Conservation (phyloP, 2,329 filamentous ascomycete genomes). For the Macrophomina phaseolina region DNA sequence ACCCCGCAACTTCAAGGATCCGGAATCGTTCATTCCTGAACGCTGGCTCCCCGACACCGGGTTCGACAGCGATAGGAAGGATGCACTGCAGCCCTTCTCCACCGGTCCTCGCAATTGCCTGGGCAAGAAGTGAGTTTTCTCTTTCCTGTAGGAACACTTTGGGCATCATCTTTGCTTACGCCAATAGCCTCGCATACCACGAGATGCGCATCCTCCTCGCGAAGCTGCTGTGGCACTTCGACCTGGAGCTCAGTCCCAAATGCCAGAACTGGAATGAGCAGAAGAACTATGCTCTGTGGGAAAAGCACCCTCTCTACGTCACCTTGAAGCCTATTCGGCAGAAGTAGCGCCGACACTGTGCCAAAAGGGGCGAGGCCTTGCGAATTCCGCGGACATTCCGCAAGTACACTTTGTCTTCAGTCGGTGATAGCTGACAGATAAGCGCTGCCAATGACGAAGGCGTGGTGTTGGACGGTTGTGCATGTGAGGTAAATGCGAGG, state of each 20-base stretch:
- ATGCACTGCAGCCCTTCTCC: constrained; percentile 51
- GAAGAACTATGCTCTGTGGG: constrained; percentile 44
- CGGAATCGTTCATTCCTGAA: constrained; percentile 47
- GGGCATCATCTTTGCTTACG: background rate
- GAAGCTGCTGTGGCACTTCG: constrained; percentile 46
- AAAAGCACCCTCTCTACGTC: constrained; percentile 41
- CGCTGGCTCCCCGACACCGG: constrained; percentile 44
- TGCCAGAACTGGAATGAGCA: constrained; percentile 40
- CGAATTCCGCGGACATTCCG: no score
- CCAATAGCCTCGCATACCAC: constrained; percentile 42
- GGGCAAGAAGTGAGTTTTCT: constrained; percentile 41
- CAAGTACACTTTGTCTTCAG: background rate
- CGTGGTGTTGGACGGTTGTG: no score
- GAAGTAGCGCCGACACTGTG: no score
- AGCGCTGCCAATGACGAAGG: no score
- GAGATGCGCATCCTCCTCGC: constrained; percentile 49
- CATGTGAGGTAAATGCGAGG: no score
- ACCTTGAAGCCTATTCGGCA: constrained; percentile 31
- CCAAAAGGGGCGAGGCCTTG: no score
- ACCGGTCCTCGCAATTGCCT: constrained; percentile 49
- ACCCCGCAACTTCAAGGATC: constrained; percentile 41
- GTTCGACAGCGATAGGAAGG: constrained; percentile 39
- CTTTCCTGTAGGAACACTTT: background rate
- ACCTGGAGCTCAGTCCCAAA: constrained; percentile 42
- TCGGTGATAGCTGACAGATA: background rate